A percentile compares a stretch with the other conserved stretches of the same genome.
Conservation (phyloP, 2,329 filamentous ascomycete genomes). For the Aureobasidium sp. region DNA sequence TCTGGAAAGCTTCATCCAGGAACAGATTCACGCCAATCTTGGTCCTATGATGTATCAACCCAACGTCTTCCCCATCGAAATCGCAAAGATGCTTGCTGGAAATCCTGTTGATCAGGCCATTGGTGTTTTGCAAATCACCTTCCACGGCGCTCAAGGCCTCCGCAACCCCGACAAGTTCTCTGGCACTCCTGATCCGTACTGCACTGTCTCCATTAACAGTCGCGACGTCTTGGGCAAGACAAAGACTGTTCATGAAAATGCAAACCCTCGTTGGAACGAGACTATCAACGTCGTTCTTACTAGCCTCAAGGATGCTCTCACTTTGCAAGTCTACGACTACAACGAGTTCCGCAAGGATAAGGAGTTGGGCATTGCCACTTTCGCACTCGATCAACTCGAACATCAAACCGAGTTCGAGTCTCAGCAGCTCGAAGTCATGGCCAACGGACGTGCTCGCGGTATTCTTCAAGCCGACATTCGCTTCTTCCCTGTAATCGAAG, state of each 20-base stretch:
- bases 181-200: slow-evolving; percentile 85
- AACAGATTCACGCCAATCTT: slow-evolving; percentile 90
- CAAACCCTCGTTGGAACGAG: slow-evolving; percentile 90
- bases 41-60: slow-evolving; percentile 97
- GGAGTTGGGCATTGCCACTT: slow-evolving; percentile 80
- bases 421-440: slow-evolving; percentile 71
- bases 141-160: slow-evolving; percentile 83
- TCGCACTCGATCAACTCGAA: slow-evolving; percentile 74
- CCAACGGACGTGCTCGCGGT: slow-evolving; percentile 77
- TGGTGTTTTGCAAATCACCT: slow-evolving; percentile 81
- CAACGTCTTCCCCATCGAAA: slow-evolving; percentile 96
- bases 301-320: slow-evolving; percentile 79
- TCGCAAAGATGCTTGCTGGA: slow-evolving; percentile 95
- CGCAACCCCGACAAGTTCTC: slow-evolving; percentile 95
- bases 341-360: slow-evolving; percentile 97
- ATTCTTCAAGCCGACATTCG: slow-evolving; percentile 72
- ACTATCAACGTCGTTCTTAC: slow-evolving; percentile 93
- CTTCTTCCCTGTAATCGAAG: slow-evolving; percentile 88
- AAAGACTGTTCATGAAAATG: slow-evolving; percentile 75
- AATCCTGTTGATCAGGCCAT: slow-evolving; percentile 92
- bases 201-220: slow-evolving; percentile 73
- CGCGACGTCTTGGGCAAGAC: slow-evolving; percentile 76
- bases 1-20: slow-evolving; percentile 84
- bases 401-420: slow-evolving; percentile 72
- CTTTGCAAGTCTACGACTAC: slow-evolving; percentile 79